Evolutionary conservation across 108 stramenopile genomes (phyloP).

Genomic region (Craspedostauros australis): DNA sequence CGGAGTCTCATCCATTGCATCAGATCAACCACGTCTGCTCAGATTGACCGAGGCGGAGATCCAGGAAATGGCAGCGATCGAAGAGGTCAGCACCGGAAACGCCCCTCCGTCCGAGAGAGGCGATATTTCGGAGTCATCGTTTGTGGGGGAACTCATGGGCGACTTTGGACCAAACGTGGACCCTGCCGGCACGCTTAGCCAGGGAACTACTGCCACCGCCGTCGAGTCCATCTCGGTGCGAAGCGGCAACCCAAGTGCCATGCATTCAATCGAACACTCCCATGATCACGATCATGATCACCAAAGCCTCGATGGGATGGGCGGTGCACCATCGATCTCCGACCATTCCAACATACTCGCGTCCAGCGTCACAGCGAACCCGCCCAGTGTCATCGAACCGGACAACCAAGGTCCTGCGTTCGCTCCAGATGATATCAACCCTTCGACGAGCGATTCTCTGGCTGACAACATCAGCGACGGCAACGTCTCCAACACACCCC

Average conservation of each 20-base stretch:
- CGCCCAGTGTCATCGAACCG: constrained; percentile 34
- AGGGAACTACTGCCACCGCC: constrained; percentile 41
- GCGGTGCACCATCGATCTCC: constrained; percentile 10
- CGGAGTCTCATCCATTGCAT: too few species aligned
- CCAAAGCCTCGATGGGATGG: constrained; percentile 16
- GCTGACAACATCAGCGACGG: too few species aligned
- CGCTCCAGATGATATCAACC: neutral
- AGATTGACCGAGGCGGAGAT: constrained; percentile 67
- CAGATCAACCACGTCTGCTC: constrained; percentile 31
- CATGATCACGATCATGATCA: constrained; percentile 5
- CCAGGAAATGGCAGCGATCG: constrained; percentile 62
- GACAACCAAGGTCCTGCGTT: constrained; percentile 10
- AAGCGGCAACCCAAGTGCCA: constrained; percentile 20
- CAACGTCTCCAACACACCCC: too few species aligned
- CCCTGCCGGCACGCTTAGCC: constrained; percentile 8
- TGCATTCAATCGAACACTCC: constrained; percentile 5
- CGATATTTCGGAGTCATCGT: constrained; percentile 36
- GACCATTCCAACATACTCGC: constrained; percentile 14
- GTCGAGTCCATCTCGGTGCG: constrained; percentile 28
- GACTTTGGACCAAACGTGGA: constrained; percentile 31
- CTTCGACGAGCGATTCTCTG: too few species aligned
- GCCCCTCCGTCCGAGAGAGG: constrained; percentile 62
- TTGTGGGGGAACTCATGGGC: constrained; percentile 32
- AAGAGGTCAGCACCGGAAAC: constrained; percentile 63
- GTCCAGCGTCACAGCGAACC: constrained; percentile 37